phyloP scores from a whole-genome alignment of 176 grass and related monocot genomes.

The Elaeis guineensis region DNA sequence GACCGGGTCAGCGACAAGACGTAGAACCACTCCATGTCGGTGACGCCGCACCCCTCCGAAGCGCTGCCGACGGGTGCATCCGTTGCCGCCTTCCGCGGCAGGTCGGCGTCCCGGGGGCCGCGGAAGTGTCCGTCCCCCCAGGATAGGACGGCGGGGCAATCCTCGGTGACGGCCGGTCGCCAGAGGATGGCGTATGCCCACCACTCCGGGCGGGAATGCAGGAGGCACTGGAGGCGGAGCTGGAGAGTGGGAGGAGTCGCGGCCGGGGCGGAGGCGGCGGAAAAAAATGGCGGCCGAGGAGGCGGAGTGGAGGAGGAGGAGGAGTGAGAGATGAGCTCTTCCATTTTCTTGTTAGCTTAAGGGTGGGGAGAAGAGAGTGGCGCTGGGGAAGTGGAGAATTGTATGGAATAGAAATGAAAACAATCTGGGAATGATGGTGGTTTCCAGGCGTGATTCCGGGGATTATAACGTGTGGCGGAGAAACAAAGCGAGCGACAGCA shows the following conservation, averaged over 20 bases:
- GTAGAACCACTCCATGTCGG: conserved; percentile 30
- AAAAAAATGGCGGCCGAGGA: too few species aligned
- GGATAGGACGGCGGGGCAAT: background rate
- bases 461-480: too few species aligned
- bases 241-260: background rate
- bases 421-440: too few species aligned
- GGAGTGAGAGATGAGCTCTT: conserved; percentile 1
- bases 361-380: background rate
- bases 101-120: background rate
- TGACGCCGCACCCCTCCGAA: background rate
- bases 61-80: background rate
- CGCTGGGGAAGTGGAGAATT: too few species aligned
- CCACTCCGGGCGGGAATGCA: conserved; percentile 8
- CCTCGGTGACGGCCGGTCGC: background rate
- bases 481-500: too few species aligned
- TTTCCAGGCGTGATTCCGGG: too few species aligned
- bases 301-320: background rate
- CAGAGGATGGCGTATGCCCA: conserved; percentile 10
- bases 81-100: background rate
- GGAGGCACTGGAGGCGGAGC: conserved; percentile 4
- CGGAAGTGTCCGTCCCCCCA: conserved; percentile 34
- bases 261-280: background rate
- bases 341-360: background rate
- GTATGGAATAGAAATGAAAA: too few species aligned
- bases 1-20: conserved; percentile 25